Evolutionary conservation across 257 asterid species (phyloP), one percentile per base, ranked within the genome.

Genomic region (Solanum etuberosum): DNA sequence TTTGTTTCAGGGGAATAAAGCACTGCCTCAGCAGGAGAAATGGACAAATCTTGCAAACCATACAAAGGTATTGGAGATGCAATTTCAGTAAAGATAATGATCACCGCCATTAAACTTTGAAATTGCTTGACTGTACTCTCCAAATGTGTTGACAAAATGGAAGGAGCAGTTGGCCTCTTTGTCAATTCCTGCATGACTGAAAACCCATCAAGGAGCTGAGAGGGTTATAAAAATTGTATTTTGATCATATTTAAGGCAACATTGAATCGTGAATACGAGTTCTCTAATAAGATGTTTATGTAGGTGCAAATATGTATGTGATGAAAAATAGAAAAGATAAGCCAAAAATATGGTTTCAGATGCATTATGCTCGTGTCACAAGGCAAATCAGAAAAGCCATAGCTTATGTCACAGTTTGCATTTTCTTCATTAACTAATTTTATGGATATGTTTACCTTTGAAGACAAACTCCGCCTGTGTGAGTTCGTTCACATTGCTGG

Each of bases 1-100:
- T 95, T 97, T 34, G 99, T 95, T 88, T 95, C 99, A 0, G 99
- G 99, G 73, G 99, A 97, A 89, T 95, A 97, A 46, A 97, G 97
- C 86, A 97, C 97, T 63, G 99, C 99, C 91, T 95, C 93, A 34
- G 99, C 98, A 42, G 96, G 92, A 87, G 94, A 90, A 86, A 93
- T 85, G 40, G 89, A 85, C 92, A 89, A 90, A 65, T 88, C 90
- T 63, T 88, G 93, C 82, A 72, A 88, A 85, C 91, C 92, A 78
- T 83, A 86, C 88, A 92, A 83, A 91, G 95, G 92, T 63, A 94
- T 2, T 4, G 99, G 98, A 81, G 94, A 92, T 83, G 93, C 88
- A 86, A 95, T 86, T 92, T 96, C 98, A 87, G 93, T 89, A 86
- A 91, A 90, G 86, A 97, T 86, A 88, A 94, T 5, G 88, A 90